Evolutionary conservation across 2,329 filamentous ascomycete species (phyloP).

Genomic region (Claviceps digitariae): DNA sequence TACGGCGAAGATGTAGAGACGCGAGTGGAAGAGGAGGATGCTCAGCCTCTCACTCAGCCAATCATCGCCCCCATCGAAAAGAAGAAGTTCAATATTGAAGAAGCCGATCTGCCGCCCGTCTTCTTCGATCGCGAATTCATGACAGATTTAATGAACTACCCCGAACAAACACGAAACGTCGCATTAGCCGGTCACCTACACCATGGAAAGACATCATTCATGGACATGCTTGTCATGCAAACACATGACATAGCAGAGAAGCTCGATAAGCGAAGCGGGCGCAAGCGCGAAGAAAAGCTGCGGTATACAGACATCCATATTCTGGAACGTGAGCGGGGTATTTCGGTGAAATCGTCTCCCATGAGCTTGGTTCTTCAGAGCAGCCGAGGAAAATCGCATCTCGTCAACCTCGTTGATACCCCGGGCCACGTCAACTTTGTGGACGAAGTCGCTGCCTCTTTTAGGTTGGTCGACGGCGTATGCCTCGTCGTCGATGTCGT

Average conservation of each 20-base stretch:
- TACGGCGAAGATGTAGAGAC: slow-evolving; percentile 94
- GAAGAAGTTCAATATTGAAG: slow-evolving; percentile 93
- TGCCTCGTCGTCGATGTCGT: slow-evolving; percentile 92
- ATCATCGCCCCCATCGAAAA: slow-evolving; percentile 87
- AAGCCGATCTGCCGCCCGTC: slow-evolving; percentile 78
- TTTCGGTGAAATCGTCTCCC: slow-evolving; percentile 85
- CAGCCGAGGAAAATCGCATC: slow-evolving; percentile 84
- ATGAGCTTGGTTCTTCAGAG: slow-evolving; percentile 88
- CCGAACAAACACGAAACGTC: slow-evolving; percentile 86
- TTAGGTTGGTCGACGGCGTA: slow-evolving; percentile 80
- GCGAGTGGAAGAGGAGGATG: slow-evolving; percentile 91
- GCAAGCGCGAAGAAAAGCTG: slow-evolving; percentile 74
- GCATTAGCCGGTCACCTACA: slow-evolving; percentile 87
- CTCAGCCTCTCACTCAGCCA: slow-evolving; percentile 79
- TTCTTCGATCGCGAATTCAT: slow-evolving; percentile 83
- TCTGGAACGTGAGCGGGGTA: slow-evolving; percentile 73
- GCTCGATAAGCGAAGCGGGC: slow-evolving; percentile 68
- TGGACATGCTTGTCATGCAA: slow-evolving; percentile 96
- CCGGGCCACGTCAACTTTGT: slow-evolving; percentile 98
- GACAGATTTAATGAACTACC: slow-evolving; percentile 91
- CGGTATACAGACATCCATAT: slow-evolving; percentile 90
- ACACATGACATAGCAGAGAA: slow-evolving; percentile 78
- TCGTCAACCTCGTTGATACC: slow-evolving; percentile 90
- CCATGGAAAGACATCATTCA: slow-evolving; percentile 94
- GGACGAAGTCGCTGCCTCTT: slow-evolving; percentile 81